These are phyloP conservation scores for Neostapfia colusana DNA, from an alignment of 176 grass and related monocot species.

Conservation along the genomic window DNA sequence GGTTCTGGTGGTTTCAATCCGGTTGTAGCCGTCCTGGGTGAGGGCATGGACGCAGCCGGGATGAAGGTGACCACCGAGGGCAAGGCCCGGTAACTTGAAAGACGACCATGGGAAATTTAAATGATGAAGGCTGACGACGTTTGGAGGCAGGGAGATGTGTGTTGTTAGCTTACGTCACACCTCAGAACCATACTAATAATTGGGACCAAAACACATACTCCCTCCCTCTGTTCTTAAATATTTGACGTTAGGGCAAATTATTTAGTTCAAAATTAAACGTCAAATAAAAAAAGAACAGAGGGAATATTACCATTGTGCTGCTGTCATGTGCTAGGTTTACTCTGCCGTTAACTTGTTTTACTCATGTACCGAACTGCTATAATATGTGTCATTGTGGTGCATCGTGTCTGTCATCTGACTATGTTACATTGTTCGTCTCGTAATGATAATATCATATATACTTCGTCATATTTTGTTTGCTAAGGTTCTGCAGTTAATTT, in stretches of 20 bases:
- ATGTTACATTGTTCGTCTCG: constrained; percentile 34
- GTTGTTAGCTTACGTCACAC: constrained; percentile 20
- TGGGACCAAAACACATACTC: constrained; percentile 22
- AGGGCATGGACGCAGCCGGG: constrained; percentile 53
- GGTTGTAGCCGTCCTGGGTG: neutral
- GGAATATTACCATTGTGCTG: constrained; percentile 24
- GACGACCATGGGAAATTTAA: neutral
- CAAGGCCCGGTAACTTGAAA: constrained; percentile 50
- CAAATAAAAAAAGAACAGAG: too few species aligned
- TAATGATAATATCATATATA: constrained; percentile 24
- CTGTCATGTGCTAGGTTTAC: constrained; percentile 40
- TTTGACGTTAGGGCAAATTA: too few species aligned
- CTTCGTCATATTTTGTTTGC: neutral
- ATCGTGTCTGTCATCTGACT: constrained; percentile 29
- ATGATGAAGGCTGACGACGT: constrained; percentile 36
- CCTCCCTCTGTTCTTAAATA: too few species aligned
- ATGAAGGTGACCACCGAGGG: constrained; percentile 37
- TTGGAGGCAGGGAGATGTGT: constrained; percentile 9
- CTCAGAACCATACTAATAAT: constrained; percentile 47
- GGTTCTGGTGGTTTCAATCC: neutral
- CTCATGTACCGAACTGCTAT: neutral
- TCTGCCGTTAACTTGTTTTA: constrained; percentile 31
- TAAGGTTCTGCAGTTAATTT: neutral
- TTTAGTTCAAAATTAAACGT: too few species aligned
- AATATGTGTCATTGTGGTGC: constrained; percentile 26